phyloP scores from a whole-genome alignment of 2,329 filamentous ascomycete genomes.

The Fusarium mexicanum region DNA sequence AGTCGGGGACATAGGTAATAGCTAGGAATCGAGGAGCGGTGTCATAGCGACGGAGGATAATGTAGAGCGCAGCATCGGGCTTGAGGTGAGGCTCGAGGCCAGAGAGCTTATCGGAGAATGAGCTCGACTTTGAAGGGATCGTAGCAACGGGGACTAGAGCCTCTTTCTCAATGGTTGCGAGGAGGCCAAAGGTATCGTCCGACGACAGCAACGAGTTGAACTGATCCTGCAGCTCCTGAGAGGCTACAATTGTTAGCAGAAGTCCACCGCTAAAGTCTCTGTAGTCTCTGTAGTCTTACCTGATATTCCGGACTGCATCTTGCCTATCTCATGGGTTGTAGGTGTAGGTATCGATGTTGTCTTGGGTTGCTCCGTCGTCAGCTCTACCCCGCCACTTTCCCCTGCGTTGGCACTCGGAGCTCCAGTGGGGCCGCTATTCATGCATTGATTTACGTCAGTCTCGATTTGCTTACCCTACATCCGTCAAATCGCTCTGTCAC shows the following conservation, averaged over 20 bases:
- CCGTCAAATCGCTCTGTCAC: no score
- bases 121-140: conserved; percentile 62
- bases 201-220: conserved; percentile 76
- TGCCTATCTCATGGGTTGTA: conserved; percentile 19
- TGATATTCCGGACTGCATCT: conserved; percentile 83
- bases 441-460: conserved; percentile 9
- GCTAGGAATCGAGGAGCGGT: conserved; percentile 69
- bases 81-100: conserved; percentile 71
- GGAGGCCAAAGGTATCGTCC: conserved; percentile 71
- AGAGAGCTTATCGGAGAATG: conserved; percentile 72
- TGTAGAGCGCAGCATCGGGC: conserved; percentile 74
- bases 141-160: conserved; percentile 68
- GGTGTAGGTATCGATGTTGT: conserved; percentile 22
- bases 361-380: conserved; percentile 34
- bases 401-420: conserved; percentile 27
- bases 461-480: conserved; percentile 32
- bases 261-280: not conserved
- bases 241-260: conserved; percentile 62
- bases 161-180: conserved; percentile 77
- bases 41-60: conserved; percentile 76
- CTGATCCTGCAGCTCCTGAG: conserved; percentile 77
- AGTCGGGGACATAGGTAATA: conserved; percentile 81
- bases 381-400: conserved; percentile 42
- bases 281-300: conserved; percentile 55
- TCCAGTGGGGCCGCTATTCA: conserved; percentile 34